These are phyloP conservation scores for Plenodomus tracheiphilus DNA, from an alignment of 2,329 filamentous ascomycete species.

Conservation along the genomic window DNA sequence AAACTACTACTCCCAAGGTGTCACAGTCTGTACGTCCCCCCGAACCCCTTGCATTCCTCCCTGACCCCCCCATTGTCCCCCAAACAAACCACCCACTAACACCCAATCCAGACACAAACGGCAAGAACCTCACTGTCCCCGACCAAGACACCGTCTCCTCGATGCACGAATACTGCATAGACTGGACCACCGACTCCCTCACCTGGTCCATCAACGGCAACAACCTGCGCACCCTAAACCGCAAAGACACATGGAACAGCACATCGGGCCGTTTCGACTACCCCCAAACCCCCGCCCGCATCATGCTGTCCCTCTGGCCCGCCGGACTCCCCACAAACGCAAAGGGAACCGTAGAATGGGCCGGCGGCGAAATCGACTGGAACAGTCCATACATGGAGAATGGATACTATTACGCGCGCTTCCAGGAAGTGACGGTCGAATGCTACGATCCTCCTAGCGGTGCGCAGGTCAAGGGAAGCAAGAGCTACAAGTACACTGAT, in stretches of 20 bases:
- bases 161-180: conserved; percentile 84
- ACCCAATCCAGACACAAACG: conserved; percentile 67
- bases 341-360: conserved; percentile 86
- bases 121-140: conserved; percentile 65
- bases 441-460: conserved; percentile 85
- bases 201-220: conserved; percentile 87
- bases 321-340: conserved; percentile 79
- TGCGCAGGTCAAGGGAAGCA: conserved; percentile 60
- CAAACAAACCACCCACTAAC: neutral
- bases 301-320: conserved; percentile 96
- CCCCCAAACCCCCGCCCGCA: conserved; percentile 87
- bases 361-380: conserved; percentile 90
- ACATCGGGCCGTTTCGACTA: conserved; percentile 81
- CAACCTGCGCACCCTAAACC: conserved; percentile 72
- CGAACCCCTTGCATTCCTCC: neutral
- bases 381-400: conserved; percentile 76
- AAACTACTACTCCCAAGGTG: conserved; percentile 96
- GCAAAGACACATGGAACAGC: conserved; percentile 81
- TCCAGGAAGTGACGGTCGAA: conserved; percentile 76
- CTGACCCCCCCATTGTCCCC: neutral
- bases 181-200: conserved; percentile 86
- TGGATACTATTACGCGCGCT: conserved; percentile 86
- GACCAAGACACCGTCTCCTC: conserved; percentile 73
- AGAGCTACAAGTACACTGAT: conserved; percentile 76
- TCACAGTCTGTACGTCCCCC: conserved; percentile 75